Percentiles rank a stretch among this genome's conserved stretches.
These are phyloP conservation scores for Entophlyctis luteolus DNA, from an alignment of 192 early-diverging fungal species.

Conservation along the genomic window DNA sequence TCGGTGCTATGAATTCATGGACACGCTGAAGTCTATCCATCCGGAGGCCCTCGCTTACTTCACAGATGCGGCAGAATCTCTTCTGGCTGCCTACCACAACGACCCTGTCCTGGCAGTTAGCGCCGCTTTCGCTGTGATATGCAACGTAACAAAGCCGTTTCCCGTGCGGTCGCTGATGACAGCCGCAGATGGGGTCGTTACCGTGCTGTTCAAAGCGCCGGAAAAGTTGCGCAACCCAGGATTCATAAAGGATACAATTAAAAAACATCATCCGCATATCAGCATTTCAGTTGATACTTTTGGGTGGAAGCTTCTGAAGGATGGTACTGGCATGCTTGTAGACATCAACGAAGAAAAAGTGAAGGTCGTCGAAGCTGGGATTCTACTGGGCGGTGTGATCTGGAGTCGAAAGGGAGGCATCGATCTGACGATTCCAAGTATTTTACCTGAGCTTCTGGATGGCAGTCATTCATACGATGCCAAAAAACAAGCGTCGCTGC, in stretches of 20 bases:
- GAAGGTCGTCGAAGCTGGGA: conserved; percentile 49
- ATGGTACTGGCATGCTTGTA: conserved; percentile 76
- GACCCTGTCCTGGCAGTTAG: conserved; percentile 75
- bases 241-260: conserved; percentile 75
- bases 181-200: conserved; percentile 76
- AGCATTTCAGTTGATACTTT: conserved; percentile 65
- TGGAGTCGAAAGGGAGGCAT: conserved; percentile 70
- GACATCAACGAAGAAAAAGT: conserved; percentile 74
- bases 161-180: conserved; percentile 76
- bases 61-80: conserved; percentile 62
- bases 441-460: conserved; percentile 78
- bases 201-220: conserved; percentile 69
- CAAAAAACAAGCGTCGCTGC: no score
- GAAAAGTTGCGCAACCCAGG: conserved; percentile 75
- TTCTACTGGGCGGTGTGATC: conserved; percentile 55
- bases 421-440: conserved; percentile 62
- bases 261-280: conserved; percentile 66
- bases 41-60: conserved; percentile 78
- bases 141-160: conserved; percentile 80
- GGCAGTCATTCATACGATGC: neutral
- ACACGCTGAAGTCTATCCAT: conserved; percentile 64
- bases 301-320: conserved; percentile 80
- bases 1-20: conserved; percentile 71
- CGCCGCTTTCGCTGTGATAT: conserved; percentile 84
- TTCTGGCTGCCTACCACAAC: conserved; percentile 65